These are phyloP conservation scores for Vitellaria paradoxa DNA, from an alignment of 179 eudicot species.

Conservation along the genomic window DNA sequence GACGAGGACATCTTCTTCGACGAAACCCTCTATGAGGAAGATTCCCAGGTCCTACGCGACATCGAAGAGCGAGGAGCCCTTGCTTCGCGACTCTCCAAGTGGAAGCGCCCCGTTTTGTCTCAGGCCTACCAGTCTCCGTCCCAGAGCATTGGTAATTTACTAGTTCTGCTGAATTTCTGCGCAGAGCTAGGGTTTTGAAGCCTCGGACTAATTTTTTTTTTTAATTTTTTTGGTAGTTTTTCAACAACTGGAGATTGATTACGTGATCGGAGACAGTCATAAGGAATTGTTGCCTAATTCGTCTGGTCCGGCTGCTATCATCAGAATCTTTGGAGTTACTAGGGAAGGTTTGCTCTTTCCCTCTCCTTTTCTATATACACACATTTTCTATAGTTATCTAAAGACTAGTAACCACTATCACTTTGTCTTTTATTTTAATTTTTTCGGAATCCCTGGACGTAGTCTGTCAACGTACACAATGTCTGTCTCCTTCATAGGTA, in stretches of 20 bases:
- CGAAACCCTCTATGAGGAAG: slow-evolving; percentile 63
- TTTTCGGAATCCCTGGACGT: no score
- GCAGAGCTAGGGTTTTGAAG: slow-evolving; percentile 9
- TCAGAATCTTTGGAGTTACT: slow-evolving; percentile 91
- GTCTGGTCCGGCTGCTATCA: slow-evolving; percentile 78
- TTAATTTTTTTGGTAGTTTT: slow-evolving; percentile 43
- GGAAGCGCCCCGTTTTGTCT: slow-evolving; percentile 74
- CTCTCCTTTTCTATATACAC: not conserved
- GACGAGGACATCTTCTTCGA: slow-evolving; percentile 87
- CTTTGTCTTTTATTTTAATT: no score
- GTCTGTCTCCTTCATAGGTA: no score
- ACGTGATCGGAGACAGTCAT: slow-evolving; percentile 66
- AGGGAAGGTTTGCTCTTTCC: slow-evolving; percentile 53
- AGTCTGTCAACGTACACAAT: no score
- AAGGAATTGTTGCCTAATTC: slow-evolving; percentile 62
- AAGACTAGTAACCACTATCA: no score
- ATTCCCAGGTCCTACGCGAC: slow-evolving; percentile 54
- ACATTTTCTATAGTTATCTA: no score
- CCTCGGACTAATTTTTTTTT: not conserved
- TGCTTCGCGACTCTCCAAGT: slow-evolving; percentile 59
- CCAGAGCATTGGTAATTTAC: slow-evolving; percentile 42
- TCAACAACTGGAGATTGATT: slow-evolving; percentile 97
- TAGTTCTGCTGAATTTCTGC: not conserved
- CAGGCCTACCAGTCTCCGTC: slow-evolving; percentile 38
- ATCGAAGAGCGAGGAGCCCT: slow-evolving; percentile 51